These are phyloP conservation scores for Colletotrichum caudatum DNA, from an alignment of 2,329 filamentous ascomycete species.

Conservation along the genomic window DNA sequence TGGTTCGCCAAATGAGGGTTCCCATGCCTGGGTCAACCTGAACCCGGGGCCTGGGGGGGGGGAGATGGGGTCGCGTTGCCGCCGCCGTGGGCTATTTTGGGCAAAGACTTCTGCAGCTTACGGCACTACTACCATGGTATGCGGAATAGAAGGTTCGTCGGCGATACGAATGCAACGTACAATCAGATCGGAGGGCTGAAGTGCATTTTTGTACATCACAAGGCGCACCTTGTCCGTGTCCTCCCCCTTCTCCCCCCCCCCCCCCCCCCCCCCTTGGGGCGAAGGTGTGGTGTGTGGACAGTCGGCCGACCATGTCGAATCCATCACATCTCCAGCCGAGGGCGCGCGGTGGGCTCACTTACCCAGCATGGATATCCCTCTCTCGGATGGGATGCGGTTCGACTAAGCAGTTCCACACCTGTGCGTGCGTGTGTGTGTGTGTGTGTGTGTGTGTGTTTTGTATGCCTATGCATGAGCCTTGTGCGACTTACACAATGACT, in stretches of 20 bases:
- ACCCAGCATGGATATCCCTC: neutral
- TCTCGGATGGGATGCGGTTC: neutral
- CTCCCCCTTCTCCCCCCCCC: too few species aligned
- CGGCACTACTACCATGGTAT: neutral
- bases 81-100: neutral
- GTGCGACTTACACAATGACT: slow-evolving; percentile 14
- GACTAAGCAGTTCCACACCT: neutral
- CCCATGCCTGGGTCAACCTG: neutral
- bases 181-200: neutral
- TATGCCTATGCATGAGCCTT: neutral
- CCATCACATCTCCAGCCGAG: neutral
- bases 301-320: too few species aligned
- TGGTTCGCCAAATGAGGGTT: slow-evolving; percentile 3
- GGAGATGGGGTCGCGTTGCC: slow-evolving; percentile 9
- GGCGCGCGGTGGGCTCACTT: neutral
- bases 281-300: neutral
- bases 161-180: neutral
- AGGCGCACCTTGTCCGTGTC: neutral
- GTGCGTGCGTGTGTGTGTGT: too few species aligned
- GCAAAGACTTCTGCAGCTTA: neutral
- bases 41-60: too few species aligned
- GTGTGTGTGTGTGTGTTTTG: too few species aligned
- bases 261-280: too few species aligned
- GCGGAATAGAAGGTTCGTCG: neutral
- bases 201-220: neutral